Percentiles rank a stretch among this genome's conserved stretches.
phyloP scores from a whole-genome alignment of 2,329 filamentous ascomycete species.

The Fusarium nodosum region DNA sequence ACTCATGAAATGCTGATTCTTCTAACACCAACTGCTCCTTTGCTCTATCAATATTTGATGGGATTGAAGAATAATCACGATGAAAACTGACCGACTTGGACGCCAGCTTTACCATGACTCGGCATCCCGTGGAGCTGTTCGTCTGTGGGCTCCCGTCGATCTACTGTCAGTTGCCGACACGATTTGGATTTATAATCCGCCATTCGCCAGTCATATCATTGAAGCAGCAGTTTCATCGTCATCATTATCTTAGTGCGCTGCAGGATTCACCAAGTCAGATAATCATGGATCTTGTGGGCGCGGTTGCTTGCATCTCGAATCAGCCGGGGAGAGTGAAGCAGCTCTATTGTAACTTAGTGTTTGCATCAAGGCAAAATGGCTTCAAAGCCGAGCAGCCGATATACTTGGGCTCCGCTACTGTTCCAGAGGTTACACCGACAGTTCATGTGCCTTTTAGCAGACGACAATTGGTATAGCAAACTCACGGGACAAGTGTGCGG shows the following conservation, averaged over 20 bases:
- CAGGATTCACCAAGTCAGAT: slow-evolving; percentile 8
- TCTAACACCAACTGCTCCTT: neutral
- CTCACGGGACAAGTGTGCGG: slow-evolving; percentile 21
- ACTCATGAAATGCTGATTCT: too few relatives aligned
- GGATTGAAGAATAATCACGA: neutral
- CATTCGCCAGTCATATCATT: neutral
- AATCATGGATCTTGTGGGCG: slow-evolving; percentile 20
- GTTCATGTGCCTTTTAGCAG: slow-evolving; percentile 3
- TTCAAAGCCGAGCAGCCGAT: neutral
- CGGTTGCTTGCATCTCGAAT: slow-evolving; percentile 24
- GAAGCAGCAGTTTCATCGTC: neutral
- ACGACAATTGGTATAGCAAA: slow-evolving; percentile 3
- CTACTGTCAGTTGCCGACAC: neutral
- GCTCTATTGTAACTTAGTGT: neutral
- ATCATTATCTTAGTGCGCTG: neutral
- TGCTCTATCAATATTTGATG: neutral
- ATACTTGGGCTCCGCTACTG: slow-evolving; percentile 9
- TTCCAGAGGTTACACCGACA: slow-evolving; percentile 6
- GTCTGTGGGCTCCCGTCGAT: slow-evolving; percentile 13
- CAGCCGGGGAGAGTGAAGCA: neutral
- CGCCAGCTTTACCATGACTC: neutral
- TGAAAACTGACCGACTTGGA: neutral
- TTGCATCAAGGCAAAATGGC: neutral
- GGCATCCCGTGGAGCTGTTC: slow-evolving; percentile 5
- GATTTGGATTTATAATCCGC: neutral